A percentile compares a stretch with the other conserved stretches of the same genome.
These are phyloP conservation scores for Apiotrichum laibachii DNA, from an alignment of 1,284 basidiomycete species.

Conservation along the genomic window DNA sequence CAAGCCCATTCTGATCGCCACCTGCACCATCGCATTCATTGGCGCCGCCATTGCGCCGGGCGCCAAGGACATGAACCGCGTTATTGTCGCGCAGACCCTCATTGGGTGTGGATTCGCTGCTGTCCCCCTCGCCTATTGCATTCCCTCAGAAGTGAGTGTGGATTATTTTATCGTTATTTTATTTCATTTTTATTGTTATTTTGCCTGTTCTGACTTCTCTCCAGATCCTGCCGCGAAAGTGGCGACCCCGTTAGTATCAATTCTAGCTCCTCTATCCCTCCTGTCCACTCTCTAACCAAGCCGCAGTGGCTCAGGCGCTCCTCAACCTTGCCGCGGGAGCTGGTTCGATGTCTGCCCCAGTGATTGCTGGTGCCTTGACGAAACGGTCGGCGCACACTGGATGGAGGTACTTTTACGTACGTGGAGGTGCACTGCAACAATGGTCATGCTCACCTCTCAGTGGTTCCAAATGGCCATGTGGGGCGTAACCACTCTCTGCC, in stretches of 20 bases:
- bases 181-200: background rate
- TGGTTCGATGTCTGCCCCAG: background rate
- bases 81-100: conserved; percentile 12
- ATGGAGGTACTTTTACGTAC: conserved; percentile 15
- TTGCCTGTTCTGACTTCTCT: background rate
- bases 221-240: conserved; percentile 12
- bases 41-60: conserved; percentile 16
- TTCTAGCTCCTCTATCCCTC: background rate
- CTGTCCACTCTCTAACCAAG: too few species aligned
- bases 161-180: too few species aligned
- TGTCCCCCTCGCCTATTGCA: conserved; percentile 11
- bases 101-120: conserved; percentile 16
- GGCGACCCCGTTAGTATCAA: conserved; percentile 1
- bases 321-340: conserved; percentile 8
- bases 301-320: background rate
- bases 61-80: conserved; percentile 12
- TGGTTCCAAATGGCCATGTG: conserved; percentile 19
- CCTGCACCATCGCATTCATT: conserved; percentile 12
- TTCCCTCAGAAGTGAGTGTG: conserved; percentile 10
- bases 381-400: background rate
- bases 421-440: background rate
- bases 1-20: conserved; percentile 6
- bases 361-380: conserved; percentile 1
- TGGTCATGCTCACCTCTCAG: conserved; percentile 1
- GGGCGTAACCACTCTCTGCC: conserved; percentile 2